phyloP scores from a whole-genome alignment of 495 filamentous ascomycete genomes.

The Staphylotrichum longicolle region DNA sequence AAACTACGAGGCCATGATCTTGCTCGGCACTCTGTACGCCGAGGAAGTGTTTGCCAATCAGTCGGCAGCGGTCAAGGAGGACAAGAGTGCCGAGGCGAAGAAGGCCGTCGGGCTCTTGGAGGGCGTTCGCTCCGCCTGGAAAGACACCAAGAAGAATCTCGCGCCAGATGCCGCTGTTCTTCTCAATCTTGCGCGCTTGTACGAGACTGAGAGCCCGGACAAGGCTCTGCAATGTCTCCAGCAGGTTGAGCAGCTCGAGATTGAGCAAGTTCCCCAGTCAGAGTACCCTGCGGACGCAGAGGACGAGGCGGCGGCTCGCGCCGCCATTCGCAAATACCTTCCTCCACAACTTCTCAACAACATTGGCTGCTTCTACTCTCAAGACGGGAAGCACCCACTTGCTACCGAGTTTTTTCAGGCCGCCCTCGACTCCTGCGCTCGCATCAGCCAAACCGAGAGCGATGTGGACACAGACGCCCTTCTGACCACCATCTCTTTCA shows the following conservation, averaged over 20 bases:
- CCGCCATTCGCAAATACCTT: conserved; percentile 65
- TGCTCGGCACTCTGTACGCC: conserved; percentile 85
- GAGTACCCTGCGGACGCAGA: conserved; percentile 63
- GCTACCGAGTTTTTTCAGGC: conserved; percentile 87
- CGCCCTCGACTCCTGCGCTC: conserved; percentile 80
- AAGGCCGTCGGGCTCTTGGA: conserved; percentile 83
- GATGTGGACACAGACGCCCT: conserved; percentile 82
- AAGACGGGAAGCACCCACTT: conserved; percentile 72
- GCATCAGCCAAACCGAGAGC: conserved; percentile 64
- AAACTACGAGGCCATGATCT: conserved; percentile 84
- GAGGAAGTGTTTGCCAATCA: conserved; percentile 88
- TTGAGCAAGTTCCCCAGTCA: conserved; percentile 67
- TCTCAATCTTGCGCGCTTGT: conserved; percentile 85
- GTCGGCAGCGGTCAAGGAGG: conserved; percentile 70
- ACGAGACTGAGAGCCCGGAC: conserved; percentile 79
- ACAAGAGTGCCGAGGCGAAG: conserved; percentile 76
- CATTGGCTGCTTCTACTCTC: conserved; percentile 91
- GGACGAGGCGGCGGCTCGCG: conserved; percentile 56
- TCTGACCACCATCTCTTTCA: conserved; percentile 91
- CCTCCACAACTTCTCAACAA: conserved; percentile 94
- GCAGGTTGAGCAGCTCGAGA: conserved; percentile 83
- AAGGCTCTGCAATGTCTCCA: conserved; percentile 87
- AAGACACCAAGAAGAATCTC: conserved; percentile 75
- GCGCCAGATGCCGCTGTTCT: conserved; percentile 82
- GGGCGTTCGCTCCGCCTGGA: conserved; percentile 83